Base-by-base conservation (phyloP, 352 stramenopile genomes). In the Globisporangium solare region DNA sequence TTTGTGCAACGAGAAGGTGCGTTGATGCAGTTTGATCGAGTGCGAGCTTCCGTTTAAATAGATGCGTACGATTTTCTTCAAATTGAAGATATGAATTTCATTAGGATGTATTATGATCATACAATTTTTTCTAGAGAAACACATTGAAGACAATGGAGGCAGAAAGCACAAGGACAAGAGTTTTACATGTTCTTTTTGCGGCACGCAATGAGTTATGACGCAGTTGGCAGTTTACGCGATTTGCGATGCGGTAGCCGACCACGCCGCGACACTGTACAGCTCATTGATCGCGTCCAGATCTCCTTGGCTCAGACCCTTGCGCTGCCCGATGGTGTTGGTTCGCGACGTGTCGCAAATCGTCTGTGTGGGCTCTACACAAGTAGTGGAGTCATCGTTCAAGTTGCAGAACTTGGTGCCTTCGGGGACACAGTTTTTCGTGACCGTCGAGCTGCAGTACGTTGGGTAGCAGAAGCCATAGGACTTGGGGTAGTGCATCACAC, bases 401-500 rank as follows among this genome's bases (percentile, higher is more conserved):
- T 86, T 78, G 54, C 83, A 92, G 59, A 91, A 91, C 49, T 61
- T 78, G 13, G 77, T 85, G 47, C 67, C 74, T 5, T 60, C 24
- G 2, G 68, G 39, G 7, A 91, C 78, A 47, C 81, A 91, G 56
- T 80, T 48, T n/a, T 64, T 73, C 27, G 41, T 69, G 22, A 71
- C 59, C 18, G 66, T 74, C 7, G 51, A 61, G 32, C 64, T 72
- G 63, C 79, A 89, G 54, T 73, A 73, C 21, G 58, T 73, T 0
- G 73, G 80, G 59, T 79, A 87, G 66, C 83, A 92, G 54, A 92
- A 88, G 49, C 79, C 83, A 64, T 89, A 89, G 18, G 67, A 62
- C 61, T 79, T 76, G 6, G 82, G 79, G 64, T 92, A 92, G 67
- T 92, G 83, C 83, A 90, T 92, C 63, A 92, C 59, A 58, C 74